A percentile compares a stretch with the other conserved stretches of the same genome.
These are phyloP conservation scores for Apostasia shenzhenica DNA, from an alignment of 106 monocot genomes.

Conservation along the genomic window DNA sequence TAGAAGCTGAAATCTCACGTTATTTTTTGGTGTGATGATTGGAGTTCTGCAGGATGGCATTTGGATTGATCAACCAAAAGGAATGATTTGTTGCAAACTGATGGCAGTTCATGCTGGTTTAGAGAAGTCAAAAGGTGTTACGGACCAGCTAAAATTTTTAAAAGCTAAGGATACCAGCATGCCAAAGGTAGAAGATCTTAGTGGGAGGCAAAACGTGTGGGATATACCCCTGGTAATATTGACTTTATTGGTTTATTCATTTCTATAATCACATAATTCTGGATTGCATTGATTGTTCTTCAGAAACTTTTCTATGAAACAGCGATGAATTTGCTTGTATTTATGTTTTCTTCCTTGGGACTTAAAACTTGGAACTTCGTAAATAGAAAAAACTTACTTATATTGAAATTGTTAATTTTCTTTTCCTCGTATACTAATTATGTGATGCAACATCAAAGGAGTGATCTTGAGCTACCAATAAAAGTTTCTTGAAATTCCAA, in stretches of 20 bases:
- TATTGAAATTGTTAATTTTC: no score
- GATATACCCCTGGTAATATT: slow-evolving; percentile 62
- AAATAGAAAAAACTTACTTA: no score
- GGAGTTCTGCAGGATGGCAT: slow-evolving; percentile 52
- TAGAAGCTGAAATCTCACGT: not conserved
- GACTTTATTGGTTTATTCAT: not conserved
- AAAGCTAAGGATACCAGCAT: slow-evolving; percentile 61
- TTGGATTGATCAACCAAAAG: slow-evolving; percentile 44
- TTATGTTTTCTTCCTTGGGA: no score
- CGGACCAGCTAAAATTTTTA: slow-evolving; percentile 51
- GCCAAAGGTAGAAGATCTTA: slow-evolving; percentile 67
- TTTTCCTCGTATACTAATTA: no score
- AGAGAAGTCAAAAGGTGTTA: slow-evolving; percentile 47
- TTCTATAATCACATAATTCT: not conserved
- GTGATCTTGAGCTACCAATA: no score
- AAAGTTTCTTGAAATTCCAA: no score
- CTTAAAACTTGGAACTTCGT: no score
- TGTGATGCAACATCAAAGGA: no score
- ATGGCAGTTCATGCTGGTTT: slow-evolving; percentile 95
- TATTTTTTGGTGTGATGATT: not conserved
- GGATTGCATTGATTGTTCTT: not conserved
- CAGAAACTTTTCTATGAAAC: not conserved
- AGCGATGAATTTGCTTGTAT: no score
- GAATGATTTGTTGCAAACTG: slow-evolving; percentile 48
- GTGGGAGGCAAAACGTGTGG: slow-evolving; percentile 82